Evolutionary conservation across 1,284 basidiomycete genomes (phyloP).

Genomic region (Trametes sp.): DNA sequence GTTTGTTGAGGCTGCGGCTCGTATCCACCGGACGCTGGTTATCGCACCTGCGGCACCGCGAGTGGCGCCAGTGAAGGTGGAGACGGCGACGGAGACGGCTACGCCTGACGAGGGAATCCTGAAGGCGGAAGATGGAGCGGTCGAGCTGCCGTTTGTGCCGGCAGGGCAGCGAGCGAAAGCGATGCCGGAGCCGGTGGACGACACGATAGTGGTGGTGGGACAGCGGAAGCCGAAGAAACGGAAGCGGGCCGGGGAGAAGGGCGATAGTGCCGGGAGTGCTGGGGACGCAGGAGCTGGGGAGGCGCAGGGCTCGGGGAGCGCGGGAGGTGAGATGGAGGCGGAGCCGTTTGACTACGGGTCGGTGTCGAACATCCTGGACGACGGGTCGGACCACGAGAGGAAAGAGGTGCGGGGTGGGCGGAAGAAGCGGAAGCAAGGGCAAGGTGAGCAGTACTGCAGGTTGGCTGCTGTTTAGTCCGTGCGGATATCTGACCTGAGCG

Average conservation of each 20-base stretch:
- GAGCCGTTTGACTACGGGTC: conserved; percentile 79
- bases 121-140: conserved; percentile 47
- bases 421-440: conserved; percentile 55
- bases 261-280: neutral
- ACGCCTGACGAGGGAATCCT: conserved; percentile 22
- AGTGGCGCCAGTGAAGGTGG: conserved; percentile 33
- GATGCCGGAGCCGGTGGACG: conserved; percentile 50
- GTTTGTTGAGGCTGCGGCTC: conserved; percentile 48
- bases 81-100: conserved; percentile 5
- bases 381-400: conserved; percentile 53
- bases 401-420: conserved; percentile 49
- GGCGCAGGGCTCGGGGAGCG: conserved; percentile 21
- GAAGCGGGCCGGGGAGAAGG: conserved; percentile 49
- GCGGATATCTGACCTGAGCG: neutral
- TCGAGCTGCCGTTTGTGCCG: conserved; percentile 79
- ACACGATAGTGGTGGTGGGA: conserved; percentile 77
- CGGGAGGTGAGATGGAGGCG: conserved; percentile 44
- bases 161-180: conserved; percentile 54
- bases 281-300: conserved; percentile 11
- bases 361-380: conserved; percentile 83
- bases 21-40: conserved; percentile 51
- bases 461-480: neutral
- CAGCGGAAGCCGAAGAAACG: conserved; percentile 67
- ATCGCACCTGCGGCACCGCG: conserved; percentile 59
- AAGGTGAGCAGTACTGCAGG: conserved; percentile 50